These are phyloP conservation scores for Annona squamosa DNA, from an alignment of 164 flowering plant genomes.

Conservation along the genomic window DNA sequence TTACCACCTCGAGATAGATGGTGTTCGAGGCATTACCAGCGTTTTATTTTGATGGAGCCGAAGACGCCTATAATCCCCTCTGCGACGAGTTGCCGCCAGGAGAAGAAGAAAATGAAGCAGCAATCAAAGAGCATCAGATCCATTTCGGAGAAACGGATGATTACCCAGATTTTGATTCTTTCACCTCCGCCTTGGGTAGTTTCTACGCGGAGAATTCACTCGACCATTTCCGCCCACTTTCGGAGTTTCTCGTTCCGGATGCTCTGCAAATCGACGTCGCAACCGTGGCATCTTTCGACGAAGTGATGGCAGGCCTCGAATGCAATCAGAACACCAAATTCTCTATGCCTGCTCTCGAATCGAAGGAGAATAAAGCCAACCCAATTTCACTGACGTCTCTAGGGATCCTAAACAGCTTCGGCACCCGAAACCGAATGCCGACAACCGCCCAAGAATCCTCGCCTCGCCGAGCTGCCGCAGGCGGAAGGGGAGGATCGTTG, in stretches of 20 bases:
- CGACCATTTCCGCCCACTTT: conserved; percentile 12
- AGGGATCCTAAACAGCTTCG: conserved; percentile 27
- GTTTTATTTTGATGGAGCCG: conserved; percentile 9
- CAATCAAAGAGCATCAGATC: conserved; percentile 9
- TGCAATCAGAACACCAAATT: not conserved
- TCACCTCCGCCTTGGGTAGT: conserved; percentile 16
- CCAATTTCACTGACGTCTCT: conserved; percentile 18
- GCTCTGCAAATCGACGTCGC: conserved; percentile 13
- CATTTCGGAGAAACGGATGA: conserved; percentile 13
- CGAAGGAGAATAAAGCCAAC: conserved; percentile 15
- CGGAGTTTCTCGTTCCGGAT: conserved; percentile 18
- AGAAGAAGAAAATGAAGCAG: conserved; percentile 11
- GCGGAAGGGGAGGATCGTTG: conserved; percentile 16
- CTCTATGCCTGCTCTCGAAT: conserved; percentile 1
- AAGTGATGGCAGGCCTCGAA: conserved; percentile 5
- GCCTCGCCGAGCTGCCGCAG: not conserved
- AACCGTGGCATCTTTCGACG: conserved; percentile 11
- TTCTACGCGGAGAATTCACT: conserved; percentile 9
- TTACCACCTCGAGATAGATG: not conserved
- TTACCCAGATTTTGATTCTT: conserved; percentile 11
- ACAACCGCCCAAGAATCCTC: no score
- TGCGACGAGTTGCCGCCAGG: not conserved
- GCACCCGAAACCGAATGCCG: conserved; percentile 16
- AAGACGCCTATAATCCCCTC: not conserved
- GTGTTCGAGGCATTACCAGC: not conserved